phyloP scores from a whole-genome alignment of 2,329 filamentous ascomycete genomes.

The Aspergillus sp. region DNA sequence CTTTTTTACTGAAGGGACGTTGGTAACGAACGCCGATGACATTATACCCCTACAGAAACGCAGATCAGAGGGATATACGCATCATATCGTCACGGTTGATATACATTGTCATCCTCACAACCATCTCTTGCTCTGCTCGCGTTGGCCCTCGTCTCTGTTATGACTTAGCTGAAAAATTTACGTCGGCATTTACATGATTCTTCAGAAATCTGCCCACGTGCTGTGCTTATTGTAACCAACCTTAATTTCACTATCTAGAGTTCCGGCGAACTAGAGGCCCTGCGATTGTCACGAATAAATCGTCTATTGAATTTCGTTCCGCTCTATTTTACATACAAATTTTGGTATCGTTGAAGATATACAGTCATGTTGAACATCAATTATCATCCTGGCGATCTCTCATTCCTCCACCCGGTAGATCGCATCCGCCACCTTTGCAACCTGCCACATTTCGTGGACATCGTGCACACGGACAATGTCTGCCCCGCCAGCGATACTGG shows the following conservation, averaged over 20 bases:
- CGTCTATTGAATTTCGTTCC: background rate
- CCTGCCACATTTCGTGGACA: conserved; percentile 78
- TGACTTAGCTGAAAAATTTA: no score
- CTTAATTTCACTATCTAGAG: no score
- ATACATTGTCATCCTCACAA: no score
- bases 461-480: conserved; percentile 94
- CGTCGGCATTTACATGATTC: no score
- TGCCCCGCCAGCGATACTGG: conserved; percentile 80
- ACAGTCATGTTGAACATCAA: conserved; percentile 2
- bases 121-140: no score
- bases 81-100: no score
- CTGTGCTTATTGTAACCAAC: no score
- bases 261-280: no score
- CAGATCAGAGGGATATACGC: no score
- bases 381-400: background rate
- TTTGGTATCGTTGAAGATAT: conserved; percentile 23
- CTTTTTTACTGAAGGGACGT: background rate
- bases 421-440: conserved; percentile 86
- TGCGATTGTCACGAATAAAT: no score
- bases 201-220: no score
- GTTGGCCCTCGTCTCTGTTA: no score
- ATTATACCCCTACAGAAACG: background rate
- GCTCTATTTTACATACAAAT: background rate
- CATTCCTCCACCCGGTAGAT: conserved; percentile 63
- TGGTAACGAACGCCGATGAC: background rate